These are phyloP conservation scores for Daldinia sp. DNA, from an alignment of 2,329 filamentous ascomycete species.

Conservation along the genomic window DNA sequence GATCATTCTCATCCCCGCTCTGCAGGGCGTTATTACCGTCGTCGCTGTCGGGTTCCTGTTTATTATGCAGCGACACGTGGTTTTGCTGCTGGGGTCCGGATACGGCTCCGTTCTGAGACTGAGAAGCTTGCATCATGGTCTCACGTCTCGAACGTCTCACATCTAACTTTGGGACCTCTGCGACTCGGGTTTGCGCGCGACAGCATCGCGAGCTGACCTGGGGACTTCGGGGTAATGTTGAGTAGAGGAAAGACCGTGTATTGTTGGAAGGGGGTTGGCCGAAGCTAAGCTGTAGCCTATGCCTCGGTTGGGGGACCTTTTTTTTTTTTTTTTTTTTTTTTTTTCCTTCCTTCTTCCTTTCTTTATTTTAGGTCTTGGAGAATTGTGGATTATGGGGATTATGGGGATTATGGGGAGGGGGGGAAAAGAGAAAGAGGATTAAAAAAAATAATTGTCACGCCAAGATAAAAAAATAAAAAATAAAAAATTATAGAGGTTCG, in stretches of 20 bases:
- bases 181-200: constrained; percentile 43
- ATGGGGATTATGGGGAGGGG: constrained; percentile 8
- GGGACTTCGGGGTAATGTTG: constrained; percentile 61
- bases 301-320: constrained; percentile 24
- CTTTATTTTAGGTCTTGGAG: constrained; percentile 26
- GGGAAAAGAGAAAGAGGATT: not conserved
- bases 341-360: not conserved
- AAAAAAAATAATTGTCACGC: constrained; percentile 22
- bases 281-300: not conserved
- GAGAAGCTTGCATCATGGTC: constrained; percentile 36
- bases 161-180: constrained; percentile 32
- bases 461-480: constrained; percentile 20
- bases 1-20: constrained; percentile 60
- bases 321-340: constrained; percentile 13
- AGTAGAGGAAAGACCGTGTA: constrained; percentile 51
- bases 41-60: constrained; percentile 61
- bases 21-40: constrained; percentile 56
- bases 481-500: constrained; percentile 5
- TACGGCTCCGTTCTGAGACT: constrained; percentile 39
- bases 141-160: not conserved
- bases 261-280: constrained; percentile 23
- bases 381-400: constrained; percentile 37
- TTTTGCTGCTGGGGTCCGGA: constrained; percentile 40
- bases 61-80: constrained; percentile 48
- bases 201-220: constrained; percentile 45